Conservation (phyloP, 805 yeast species). For the Candida cerambycidarum region DNA sequence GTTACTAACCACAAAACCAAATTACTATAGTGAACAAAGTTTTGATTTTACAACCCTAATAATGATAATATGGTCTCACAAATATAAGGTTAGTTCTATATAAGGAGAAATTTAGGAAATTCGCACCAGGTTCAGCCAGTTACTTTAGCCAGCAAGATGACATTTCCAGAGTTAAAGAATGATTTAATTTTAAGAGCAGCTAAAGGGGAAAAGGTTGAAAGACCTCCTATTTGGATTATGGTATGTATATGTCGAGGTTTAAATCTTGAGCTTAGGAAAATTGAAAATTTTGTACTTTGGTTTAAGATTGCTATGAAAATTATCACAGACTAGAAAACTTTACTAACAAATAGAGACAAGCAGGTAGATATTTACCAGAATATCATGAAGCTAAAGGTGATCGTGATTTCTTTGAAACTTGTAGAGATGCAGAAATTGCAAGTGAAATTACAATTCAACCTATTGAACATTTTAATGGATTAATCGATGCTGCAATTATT, state of each 20-base stretch:
- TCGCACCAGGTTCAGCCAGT: constrained; percentile 5
- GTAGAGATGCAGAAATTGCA: constrained; percentile 92
- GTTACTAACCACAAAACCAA: too few species aligned
- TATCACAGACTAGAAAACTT: background rate
- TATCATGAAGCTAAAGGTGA: constrained; percentile 85
- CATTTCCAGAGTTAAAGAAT: constrained; percentile 78
- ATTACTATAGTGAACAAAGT: too few species aligned
- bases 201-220: constrained; percentile 82
- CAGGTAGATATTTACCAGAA: constrained; percentile 92
- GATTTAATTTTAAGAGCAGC: constrained; percentile 93
- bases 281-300: background rate
- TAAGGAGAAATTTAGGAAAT: background rate
- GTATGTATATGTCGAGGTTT: constrained; percentile 31
- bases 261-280: background rate
- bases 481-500: constrained; percentile 94
- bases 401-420: constrained; percentile 91
- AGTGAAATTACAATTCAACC: constrained; percentile 96
- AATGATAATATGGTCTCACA: background rate
- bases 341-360: constrained; percentile 61
- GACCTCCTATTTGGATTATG: constrained; percentile 99
- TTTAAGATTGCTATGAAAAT: background rate
- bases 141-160: constrained; percentile 21
- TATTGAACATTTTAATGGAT: constrained; percentile 80
- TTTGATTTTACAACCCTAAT: too few species aligned
- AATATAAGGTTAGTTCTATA: background rate